phyloP scores from a whole-genome alignment of 768 basidiomycete genomes.

The Lyophyllum decastes region DNA sequence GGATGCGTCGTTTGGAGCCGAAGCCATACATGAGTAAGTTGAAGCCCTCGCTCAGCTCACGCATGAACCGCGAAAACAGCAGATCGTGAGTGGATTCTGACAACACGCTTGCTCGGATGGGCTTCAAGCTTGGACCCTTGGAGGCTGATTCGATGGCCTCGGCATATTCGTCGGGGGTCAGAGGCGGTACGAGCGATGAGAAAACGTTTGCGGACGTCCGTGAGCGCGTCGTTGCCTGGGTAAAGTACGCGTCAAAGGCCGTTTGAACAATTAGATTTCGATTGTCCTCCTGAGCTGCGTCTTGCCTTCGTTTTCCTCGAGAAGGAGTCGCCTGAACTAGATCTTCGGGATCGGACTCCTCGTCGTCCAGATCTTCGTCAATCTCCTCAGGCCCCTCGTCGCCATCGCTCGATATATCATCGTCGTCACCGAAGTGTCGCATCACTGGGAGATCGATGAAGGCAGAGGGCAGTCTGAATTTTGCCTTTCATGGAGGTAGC shows the following conservation, averaged over 20 bases:
- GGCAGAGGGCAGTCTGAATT: background rate
- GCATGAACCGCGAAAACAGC: slow-evolving; percentile 60
- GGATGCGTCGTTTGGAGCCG: slow-evolving; percentile 78
- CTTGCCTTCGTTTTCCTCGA: slow-evolving; percentile 10
- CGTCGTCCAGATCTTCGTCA: slow-evolving; percentile 14
- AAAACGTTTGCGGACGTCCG: slow-evolving; percentile 82
- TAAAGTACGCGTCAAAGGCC: slow-evolving; percentile 87
- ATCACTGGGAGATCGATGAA: slow-evolving; percentile 1
- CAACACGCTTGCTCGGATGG: slow-evolving; percentile 35
- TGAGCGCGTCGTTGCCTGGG: slow-evolving; percentile 56
- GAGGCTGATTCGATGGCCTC: slow-evolving; percentile 36
- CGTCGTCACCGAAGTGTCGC: slow-evolving; percentile 7
- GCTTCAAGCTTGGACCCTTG: slow-evolving; percentile 24
- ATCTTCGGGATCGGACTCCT: slow-evolving; percentile 17
- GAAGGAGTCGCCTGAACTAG: background rate
- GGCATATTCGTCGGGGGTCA: slow-evolving; percentile 65
- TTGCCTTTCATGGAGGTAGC: background rate
- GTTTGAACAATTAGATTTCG: slow-evolving; percentile 55
- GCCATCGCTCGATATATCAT: slow-evolving; percentile 13
- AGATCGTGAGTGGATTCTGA: slow-evolving; percentile 30
- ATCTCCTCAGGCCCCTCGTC: slow-evolving; percentile 6
- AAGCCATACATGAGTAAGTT: slow-evolving; percentile 87
- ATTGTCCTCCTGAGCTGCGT: slow-evolving; percentile 8
- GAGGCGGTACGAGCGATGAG: slow-evolving; percentile 70
- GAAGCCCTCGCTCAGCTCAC: slow-evolving; percentile 82